Evolutionary conservation across 2,329 filamentous ascomycete species (phyloP).

Genomic region (Nannizziopsis barbatae): DNA sequence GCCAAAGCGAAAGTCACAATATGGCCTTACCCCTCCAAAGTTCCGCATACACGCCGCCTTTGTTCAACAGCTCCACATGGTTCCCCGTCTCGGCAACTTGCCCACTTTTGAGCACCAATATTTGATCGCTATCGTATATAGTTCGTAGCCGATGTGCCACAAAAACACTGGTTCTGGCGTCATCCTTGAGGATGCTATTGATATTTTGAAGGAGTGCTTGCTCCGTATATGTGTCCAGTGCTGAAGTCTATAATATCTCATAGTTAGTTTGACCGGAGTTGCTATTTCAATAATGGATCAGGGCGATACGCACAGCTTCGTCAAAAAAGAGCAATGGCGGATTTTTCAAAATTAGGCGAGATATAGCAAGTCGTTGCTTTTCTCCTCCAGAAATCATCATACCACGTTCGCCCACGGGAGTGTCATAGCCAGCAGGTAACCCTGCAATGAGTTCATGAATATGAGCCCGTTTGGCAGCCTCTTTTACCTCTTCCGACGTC

Average conservation of each 20-base stretch:
- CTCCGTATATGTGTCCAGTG: constrained; percentile 86
- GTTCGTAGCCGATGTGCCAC: constrained; percentile 86
- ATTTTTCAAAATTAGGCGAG: constrained; percentile 74
- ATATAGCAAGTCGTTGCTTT: constrained; percentile 81
- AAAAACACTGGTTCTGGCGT: constrained; percentile 81
- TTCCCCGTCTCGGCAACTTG: constrained; percentile 80
- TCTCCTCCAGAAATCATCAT: constrained; percentile 96
- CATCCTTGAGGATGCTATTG: constrained; percentile 81
- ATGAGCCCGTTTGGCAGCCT: constrained; percentile 68
- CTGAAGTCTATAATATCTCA: constrained; percentile 50
- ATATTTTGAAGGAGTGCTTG: constrained; percentile 84
- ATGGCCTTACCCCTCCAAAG: constrained; percentile 68
- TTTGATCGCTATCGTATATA: constrained; percentile 85
- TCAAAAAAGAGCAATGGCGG: constrained; percentile 88
- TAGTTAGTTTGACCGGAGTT: not conserved
- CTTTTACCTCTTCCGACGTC: constrained; percentile 57
- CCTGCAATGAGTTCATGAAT: constrained; percentile 70
- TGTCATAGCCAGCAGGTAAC: constrained; percentile 82
- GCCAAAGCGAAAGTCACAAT: too few relatives aligned
- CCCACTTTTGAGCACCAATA: constrained; percentile 79
- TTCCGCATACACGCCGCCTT: constrained; percentile 70
- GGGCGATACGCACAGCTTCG: constrained; percentile 52
- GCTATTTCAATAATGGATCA: not conserved
- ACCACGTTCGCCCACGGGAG: constrained; percentile 83
- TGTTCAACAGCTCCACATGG: constrained; percentile 71